Conservation (phyloP, 108 stramenopile genomes). For the Nitzschia palea region DNA sequence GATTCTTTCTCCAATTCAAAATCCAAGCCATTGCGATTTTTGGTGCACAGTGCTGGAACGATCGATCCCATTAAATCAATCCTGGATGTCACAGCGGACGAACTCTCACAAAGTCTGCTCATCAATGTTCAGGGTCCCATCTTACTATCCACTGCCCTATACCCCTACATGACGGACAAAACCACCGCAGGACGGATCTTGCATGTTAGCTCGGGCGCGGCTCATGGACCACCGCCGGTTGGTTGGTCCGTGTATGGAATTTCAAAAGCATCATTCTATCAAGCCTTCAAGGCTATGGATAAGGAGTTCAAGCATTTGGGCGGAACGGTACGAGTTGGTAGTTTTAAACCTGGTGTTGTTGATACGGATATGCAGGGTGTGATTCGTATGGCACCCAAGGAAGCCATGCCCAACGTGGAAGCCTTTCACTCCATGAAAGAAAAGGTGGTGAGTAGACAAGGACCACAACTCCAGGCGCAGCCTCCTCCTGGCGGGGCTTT, state of each 20-base stretch:
- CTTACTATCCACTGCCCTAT: conserved; percentile 56
- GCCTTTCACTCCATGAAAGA: conserved; percentile 29
- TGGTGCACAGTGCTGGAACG: conserved; percentile 66
- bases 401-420: conserved; percentile 38
- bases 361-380: conserved; percentile 73
- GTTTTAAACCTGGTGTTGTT: conserved; percentile 63
- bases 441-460: conserved; percentile 2
- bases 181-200: conserved; percentile 38
- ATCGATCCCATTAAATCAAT: conserved; percentile 57
- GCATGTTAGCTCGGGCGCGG: conserved; percentile 53
- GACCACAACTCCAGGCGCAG: not conserved
- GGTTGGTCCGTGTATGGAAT: conserved; percentile 73
- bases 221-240: conserved; percentile 42
- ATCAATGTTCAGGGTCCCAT: conserved; percentile 52
- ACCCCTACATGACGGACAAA: conserved; percentile 42
- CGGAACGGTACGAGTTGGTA: conserved; percentile 26
- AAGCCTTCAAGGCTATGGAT: conserved; percentile 20
- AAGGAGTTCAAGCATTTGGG: conserved; percentile 20
- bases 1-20: not conserved
- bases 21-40: conserved; percentile 22
- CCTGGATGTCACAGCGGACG: conserved; percentile 24
- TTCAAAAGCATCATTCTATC: conserved; percentile 64
- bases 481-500: conserved; percentile 35
- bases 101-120: conserved; percentile 9
- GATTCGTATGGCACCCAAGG: conserved; percentile 47